Base-by-base conservation (phyloP, 495 filamentous ascomycete genomes). In the Acidiella bohemica region DNA sequence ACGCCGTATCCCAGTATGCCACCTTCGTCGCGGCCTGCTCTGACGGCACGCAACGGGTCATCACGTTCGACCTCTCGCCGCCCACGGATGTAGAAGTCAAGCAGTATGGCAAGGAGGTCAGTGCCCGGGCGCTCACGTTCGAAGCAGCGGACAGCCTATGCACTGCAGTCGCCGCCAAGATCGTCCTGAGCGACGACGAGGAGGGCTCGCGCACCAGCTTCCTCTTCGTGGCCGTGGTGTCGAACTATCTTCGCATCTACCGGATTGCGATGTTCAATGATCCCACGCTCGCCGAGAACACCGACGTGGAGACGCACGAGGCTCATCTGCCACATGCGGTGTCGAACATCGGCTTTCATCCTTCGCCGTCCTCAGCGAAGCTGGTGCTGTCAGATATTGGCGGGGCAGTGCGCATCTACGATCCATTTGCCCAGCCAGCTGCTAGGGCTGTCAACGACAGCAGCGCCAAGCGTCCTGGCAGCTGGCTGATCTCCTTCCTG, bases 1-100 rank as follows among this genome's bases (percentile, higher is more conserved):
- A 26, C 16, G 18, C 22, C 8, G 14, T 42, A 9, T n/a, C 66
- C 19, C 59, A 70, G 25, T 73, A 70, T 33, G 75, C 88, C 40
- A 68, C 90, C 8, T 72, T 90, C 31, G 66, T 77, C 0, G 73
- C 76, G 5, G 68, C 80, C 0, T 88, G 83, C 54, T 68, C 78
- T 5, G 81, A 84, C 38, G 70, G 64, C 23, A 73, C 71, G 9
- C 67, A 81, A 10, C 74, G 73, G 36, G 59, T 94, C 23, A 59
- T 90, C 10, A 78, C 75, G 3, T 53, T 94, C 5, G 36, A 39
- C 26, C 53, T 76, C 12, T 17, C 38, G n/a, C 26, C 30, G 5
- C 38, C 39, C 10, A 17, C 12, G 11, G 35, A 46, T 18, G 25
- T 17, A 5, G 23, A 22, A 8, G n/a, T 14, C 1, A 6, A 13